Percentiles rank a stretch among this genome's conserved stretches.
phyloP scores from a whole-genome alignment of 495 filamentous ascomycete species.

The Corynascus novoguineensis region DNA sequence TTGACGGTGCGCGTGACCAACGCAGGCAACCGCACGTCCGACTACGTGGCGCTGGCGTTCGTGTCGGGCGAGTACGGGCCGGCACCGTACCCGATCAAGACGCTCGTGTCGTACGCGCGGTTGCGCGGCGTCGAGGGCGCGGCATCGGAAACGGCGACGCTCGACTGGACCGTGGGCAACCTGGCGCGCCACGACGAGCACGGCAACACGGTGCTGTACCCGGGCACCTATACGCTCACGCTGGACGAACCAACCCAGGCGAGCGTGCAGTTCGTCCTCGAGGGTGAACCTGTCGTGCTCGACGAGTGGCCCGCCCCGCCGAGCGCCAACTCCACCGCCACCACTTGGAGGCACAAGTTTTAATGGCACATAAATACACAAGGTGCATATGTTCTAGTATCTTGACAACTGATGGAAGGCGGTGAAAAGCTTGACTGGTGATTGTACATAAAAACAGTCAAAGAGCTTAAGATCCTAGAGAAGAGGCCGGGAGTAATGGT shows the following conservation, averaged over 20 bases:
- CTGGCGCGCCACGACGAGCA: conserved; percentile 53
- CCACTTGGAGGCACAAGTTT: no score
- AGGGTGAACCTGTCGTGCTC: conserved; percentile 31
- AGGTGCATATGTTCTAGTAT: no score
- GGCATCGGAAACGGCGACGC: conserved; percentile 27
- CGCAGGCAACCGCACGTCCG: conserved; percentile 49
- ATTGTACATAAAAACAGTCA: no score
- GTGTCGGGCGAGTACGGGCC: conserved; percentile 52
- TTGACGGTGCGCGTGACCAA: conserved; percentile 41
- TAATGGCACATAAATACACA: no score
- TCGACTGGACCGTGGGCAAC: conserved; percentile 53
- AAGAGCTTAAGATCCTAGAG: no score
- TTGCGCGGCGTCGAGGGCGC: conserved; percentile 41
- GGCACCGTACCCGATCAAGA: conserved; percentile 57
- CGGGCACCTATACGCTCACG: conserved; percentile 56
- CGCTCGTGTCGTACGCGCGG: conserved; percentile 55
- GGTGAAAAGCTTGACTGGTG: no score
- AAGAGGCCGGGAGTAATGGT: no score
- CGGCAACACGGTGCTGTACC: conserved; percentile 60
- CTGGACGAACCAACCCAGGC: conserved; percentile 47
- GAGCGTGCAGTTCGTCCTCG: conserved; percentile 38
- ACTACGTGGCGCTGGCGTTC: conserved; percentile 57
- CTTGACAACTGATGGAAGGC: no score
- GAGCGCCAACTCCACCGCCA: no score
- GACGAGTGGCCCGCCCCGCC: conserved; percentile 23